phyloP scores from a whole-genome alignment of 345 rosid species.

The Pugionium dolabratum region DNA sequence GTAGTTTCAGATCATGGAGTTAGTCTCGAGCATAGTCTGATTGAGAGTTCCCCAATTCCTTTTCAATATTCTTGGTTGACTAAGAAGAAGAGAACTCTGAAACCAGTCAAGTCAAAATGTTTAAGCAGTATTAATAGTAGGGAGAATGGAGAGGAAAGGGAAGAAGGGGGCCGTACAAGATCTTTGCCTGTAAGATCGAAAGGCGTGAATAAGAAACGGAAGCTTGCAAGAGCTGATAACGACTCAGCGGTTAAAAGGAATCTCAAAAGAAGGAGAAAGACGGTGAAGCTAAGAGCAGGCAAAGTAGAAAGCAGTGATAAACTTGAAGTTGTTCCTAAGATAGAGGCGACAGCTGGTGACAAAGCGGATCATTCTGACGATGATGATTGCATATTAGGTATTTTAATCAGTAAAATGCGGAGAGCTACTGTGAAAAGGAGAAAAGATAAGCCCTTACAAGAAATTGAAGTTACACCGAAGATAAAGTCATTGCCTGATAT shows the following conservation, averaged over 20 bases:
- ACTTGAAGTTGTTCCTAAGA: background rate
- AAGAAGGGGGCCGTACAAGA: background rate
- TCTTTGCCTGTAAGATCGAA: background rate
- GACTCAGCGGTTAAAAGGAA: background rate
- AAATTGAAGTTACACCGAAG: background rate
- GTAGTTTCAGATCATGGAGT: background rate
- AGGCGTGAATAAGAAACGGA: background rate
- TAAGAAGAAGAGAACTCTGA: conserved; percentile 33
- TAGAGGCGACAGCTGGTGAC: background rate
- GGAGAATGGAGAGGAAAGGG: background rate
- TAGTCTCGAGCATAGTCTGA: background rate
- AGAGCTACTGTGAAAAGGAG: background rate
- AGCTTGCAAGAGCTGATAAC: background rate
- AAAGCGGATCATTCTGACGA: background rate
- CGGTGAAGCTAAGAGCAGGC: background rate
- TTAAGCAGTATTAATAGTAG: background rate
- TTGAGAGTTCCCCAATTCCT: background rate
- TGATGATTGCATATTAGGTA: background rate
- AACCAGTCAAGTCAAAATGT: background rate
- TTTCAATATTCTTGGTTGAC: background rate
- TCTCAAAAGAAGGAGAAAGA: conserved; percentile 8
- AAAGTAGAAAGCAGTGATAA: background rate
- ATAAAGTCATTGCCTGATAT: background rate
- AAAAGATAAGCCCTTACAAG: background rate
- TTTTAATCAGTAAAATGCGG: background rate